Evolutionary conservation across 2,329 filamentous ascomycete genomes (phyloP).

Genomic region (Exutisphaerella laricina): DNA sequence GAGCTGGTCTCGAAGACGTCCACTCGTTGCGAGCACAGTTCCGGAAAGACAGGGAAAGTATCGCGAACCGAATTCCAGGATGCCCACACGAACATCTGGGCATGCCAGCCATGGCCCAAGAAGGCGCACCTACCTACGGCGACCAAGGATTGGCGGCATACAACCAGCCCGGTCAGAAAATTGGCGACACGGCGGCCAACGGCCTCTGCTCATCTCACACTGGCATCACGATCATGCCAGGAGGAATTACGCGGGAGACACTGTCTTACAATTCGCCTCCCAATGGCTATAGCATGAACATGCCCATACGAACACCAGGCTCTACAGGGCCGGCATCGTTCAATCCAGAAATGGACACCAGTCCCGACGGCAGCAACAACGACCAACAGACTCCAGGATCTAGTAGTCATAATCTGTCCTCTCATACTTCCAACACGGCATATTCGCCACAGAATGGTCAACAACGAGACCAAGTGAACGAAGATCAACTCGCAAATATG

Average conservation of each 20-base stretch:
- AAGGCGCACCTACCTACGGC: constrained; percentile 17
- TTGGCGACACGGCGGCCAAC: constrained; percentile 1
- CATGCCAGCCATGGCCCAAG: constrained; percentile 1
- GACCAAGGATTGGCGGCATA: constrained; percentile 23
- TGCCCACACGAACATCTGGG: constrained; percentile 18
- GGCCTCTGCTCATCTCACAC: no score
- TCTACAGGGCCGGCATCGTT: constrained; percentile 23
- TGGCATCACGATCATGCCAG: neutral
- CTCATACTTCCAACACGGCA: constrained; percentile 26
- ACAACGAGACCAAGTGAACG: constrained; percentile 3
- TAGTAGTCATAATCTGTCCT: constrained; percentile 23
- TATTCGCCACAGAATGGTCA: constrained; percentile 24
- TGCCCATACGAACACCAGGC: constrained; percentile 26
- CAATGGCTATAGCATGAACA: constrained; percentile 1
- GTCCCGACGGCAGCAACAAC: constrained; percentile 27
- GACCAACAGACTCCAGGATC: constrained; percentile 27
- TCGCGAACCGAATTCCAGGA: constrained; percentile 6
- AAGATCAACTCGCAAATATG: constrained; percentile 10
- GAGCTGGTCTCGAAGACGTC: constrained; percentile 52
- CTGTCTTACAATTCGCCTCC: neutral
- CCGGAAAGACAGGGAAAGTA: constrained; percentile 6
- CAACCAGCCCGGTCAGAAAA: constrained; percentile 14
- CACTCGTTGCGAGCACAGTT: constrained; percentile 20
- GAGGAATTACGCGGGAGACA: neutral
- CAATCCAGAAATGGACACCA: constrained; percentile 28